Evolutionary conservation across 73 alveolate species (phyloP).

Genomic region (Tetrahymena borealis): DNA sequence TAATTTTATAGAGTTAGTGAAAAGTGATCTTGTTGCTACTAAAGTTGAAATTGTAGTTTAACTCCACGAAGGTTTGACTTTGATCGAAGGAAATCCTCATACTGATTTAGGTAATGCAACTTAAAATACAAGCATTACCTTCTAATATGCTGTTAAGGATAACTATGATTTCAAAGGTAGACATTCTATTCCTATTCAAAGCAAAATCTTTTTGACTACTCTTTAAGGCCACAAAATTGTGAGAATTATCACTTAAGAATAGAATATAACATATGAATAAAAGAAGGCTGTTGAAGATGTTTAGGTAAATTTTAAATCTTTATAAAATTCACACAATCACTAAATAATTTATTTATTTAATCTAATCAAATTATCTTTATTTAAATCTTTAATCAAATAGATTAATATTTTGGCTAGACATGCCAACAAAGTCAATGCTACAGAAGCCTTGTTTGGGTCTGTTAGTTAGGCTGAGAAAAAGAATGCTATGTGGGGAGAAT

Average conservation of each 20-base stretch:
- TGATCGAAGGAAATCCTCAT: slow-evolving; percentile 69
- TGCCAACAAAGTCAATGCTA: background rate
- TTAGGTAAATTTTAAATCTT: slow-evolving; percentile 3
- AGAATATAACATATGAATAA: slow-evolving; percentile 54
- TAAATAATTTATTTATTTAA: background rate
- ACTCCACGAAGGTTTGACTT: slow-evolving; percentile 76
- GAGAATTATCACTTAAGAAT: slow-evolving; percentile 64
- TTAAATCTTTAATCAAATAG: background rate
- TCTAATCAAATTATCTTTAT: too few species aligned
- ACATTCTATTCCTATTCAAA: slow-evolving; percentile 71
- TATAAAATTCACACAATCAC: too few species aligned
- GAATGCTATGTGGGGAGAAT: background rate
- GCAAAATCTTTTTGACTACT: slow-evolving; percentile 57
- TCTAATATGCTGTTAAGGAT: slow-evolving; percentile 68
- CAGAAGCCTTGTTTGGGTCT: background rate
- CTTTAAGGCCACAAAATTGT: slow-evolving; percentile 69
- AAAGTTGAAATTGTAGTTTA: slow-evolving; percentile 63
- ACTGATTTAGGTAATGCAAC: slow-evolving; percentile 82
- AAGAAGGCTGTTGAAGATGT: slow-evolving; percentile 67
- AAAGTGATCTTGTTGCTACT: slow-evolving; percentile 75
- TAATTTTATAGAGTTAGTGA: slow-evolving; percentile 72
- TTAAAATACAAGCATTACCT: slow-evolving; percentile 64
- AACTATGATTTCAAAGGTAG: slow-evolving; percentile 49
- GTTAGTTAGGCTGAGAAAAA: background rate
- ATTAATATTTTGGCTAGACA: background rate